Percentiles rank a stretch among this genome's conserved stretches.
Evolutionary conservation across 106 monocot species (phyloP).

Genomic region (Dendrobium catenatum): DNA sequence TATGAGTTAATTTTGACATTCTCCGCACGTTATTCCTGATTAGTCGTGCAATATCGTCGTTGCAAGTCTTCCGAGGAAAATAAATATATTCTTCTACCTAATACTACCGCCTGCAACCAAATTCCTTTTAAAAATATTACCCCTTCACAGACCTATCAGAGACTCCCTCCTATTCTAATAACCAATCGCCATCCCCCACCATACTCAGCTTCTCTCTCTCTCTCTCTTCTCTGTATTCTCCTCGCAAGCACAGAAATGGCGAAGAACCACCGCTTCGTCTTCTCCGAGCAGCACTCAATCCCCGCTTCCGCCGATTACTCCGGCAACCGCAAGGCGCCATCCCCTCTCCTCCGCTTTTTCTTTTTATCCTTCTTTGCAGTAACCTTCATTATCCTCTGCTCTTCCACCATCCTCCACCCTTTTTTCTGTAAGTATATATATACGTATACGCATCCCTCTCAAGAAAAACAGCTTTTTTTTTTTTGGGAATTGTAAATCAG

Average conservation of each 20-base stretch:
- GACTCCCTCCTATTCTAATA: no score
- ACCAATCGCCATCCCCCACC: no score
- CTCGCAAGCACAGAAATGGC: not conserved
- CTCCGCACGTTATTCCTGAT: no score
- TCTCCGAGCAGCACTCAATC: not conserved
- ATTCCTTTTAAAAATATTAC: no score
- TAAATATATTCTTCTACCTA: no score
- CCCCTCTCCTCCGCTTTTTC: not conserved
- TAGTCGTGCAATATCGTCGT: no score
- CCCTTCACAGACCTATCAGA: no score
- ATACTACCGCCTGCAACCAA: no score
- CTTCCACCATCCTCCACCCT: not conserved
- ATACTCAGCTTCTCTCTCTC: not conserved
- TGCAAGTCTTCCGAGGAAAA: no score
- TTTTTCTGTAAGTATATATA: not conserved
- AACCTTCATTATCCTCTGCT: slow-evolving; percentile 11
- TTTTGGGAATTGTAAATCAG: no score
- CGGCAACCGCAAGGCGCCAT: not conserved
- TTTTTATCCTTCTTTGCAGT: not conserved
- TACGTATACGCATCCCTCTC: not conserved
- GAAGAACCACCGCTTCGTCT: not conserved
- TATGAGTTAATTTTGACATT: no score
- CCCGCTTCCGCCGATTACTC: not conserved
- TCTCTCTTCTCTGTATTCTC: not conserved
- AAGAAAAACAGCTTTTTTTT: not conserved